Conservation (phyloP, 306 rosid genomes). For the Citrullus amarus region DNA sequence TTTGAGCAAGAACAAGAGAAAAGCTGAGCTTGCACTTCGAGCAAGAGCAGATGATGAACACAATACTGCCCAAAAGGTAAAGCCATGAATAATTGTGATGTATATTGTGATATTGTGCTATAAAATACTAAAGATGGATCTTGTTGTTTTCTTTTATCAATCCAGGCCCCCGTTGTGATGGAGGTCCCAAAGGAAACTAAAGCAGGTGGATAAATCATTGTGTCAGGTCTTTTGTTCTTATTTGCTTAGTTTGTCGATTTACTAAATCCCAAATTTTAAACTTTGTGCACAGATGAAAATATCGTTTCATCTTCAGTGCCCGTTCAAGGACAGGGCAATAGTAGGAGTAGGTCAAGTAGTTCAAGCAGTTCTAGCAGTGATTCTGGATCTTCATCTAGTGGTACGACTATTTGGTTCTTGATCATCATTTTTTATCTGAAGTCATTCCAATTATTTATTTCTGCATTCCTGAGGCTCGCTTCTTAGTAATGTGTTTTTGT, state of each 20-base stretch:
- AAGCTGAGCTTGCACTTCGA: constrained; percentile 62
- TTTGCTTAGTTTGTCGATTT: not conserved
- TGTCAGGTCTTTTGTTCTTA: constrained; percentile 5
- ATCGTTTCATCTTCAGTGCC: constrained; percentile 38
- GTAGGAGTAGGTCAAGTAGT: constrained; percentile 88
- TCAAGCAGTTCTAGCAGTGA: constrained; percentile 94
- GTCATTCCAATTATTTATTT: not conserved
- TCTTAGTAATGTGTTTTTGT: constrained; percentile 8
- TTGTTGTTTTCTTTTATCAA: constrained; percentile 15
- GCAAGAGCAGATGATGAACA: constrained; percentile 44
- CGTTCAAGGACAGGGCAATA: constrained; percentile 40
- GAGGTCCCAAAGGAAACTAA: constrained; percentile 35
- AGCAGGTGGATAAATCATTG: constrained; percentile 31
- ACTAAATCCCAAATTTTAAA: not conserved
- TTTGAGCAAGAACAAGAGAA: constrained; percentile 85
- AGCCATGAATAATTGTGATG: not conserved
- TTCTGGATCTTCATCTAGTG: constrained; percentile 94
- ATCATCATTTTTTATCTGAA: not conserved
- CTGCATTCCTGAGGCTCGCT: not conserved
- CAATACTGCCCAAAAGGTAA: constrained; percentile 41
- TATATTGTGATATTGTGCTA: not conserved
- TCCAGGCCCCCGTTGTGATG: constrained; percentile 27
- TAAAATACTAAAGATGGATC: constrained; percentile 11
- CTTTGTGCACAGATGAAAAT: constrained; percentile 35
- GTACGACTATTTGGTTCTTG: constrained; percentile 24